Evolutionary conservation across 202 grass and related monocot species (phyloP), one percentile per base, ranked within the genome.

Genomic region (Elaeis oleifera): DNA sequence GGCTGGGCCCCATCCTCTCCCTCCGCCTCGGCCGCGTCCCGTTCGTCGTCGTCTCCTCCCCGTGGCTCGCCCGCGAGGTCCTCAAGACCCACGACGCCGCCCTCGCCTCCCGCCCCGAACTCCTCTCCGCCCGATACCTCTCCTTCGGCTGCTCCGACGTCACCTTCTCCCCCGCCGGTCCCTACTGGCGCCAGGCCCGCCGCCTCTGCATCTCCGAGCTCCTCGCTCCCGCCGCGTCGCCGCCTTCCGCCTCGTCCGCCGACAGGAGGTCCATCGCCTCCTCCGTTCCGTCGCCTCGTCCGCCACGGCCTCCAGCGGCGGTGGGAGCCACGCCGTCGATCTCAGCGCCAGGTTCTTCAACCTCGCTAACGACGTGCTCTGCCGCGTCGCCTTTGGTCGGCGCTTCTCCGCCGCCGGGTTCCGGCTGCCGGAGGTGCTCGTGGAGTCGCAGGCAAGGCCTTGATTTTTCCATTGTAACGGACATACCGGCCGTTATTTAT

Each of bases 281-380:
- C 59, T 62, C 19, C 28, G 28, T 4, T 39, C 59, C 59, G 15
- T 62, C 0, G 22, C 23, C 13, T 16, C 56, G 15, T 15, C 56
- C 56, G 1, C 15, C 55, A 4, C 23, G 11, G 16, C 17, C 23
- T 24, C 23, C 59, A 4, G 6, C 29, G 5, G 32, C 59, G 11
- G 36, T 44, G 9, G 11, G 8, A 5, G 36, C 2, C 9, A 0
- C 8, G 29, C 31, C 31, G 18, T 62, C 31, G 59, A 62, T 18
- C 17, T 62, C 29, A 44, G 16, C 59, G 63, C 49, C 14, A 6
- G 71, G 19, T 76, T 87, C 62, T 60, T 87, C 23, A 63, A 56
- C 32, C 71, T 87, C 4, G 61, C 84, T 63, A 89, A 89, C 60
- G 76, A 84, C 65, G 80, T 89, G 59, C 80, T 89, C n/a, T 89